phyloP scores from a whole-genome alignment of 805 yeast species.

The Saccharomyces cerevisiae region DNA sequence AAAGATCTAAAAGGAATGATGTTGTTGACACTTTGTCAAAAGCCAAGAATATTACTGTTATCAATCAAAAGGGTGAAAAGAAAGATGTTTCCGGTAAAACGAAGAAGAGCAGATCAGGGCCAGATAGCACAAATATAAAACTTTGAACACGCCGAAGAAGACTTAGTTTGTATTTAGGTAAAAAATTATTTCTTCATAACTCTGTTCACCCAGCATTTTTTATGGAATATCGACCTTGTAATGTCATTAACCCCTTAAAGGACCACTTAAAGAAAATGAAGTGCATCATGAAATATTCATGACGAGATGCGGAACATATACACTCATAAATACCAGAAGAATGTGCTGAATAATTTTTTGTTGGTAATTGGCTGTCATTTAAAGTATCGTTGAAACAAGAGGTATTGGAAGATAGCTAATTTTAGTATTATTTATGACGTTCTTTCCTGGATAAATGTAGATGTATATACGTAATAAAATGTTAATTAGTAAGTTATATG shows the following conservation, averaged over 20 bases:
- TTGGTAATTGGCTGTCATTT: too few relatives aligned
- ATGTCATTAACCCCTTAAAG: background rate
- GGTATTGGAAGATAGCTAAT: background rate
- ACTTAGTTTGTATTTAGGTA: conserved; percentile 1
- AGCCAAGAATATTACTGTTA: conserved; percentile 70
- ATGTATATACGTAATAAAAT: background rate
- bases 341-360: too few relatives aligned
- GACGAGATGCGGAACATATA: too few relatives aligned
- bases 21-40: conserved; percentile 62
- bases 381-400: too few relatives aligned
- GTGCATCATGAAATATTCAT: background rate
- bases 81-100: conserved; percentile 64
- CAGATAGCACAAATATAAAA: conserved; percentile 20
- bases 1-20: conserved; percentile 48
- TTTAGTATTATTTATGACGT: background rate
- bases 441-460: background rate
- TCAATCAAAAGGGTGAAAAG: conserved; percentile 67
- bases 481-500: background rate
- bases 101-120: conserved; percentile 31
- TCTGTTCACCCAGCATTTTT: background rate
- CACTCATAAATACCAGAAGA: too few relatives aligned
- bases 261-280: background rate
- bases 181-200: conserved; percentile 1
- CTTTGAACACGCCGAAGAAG: conserved; percentile 7
- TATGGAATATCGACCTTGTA: background rate